Evolutionary conservation across 805 yeast genomes (phyloP), one percentile per base, ranked within the genome.

Genomic region (Metschnikowia gelsemii): DNA sequence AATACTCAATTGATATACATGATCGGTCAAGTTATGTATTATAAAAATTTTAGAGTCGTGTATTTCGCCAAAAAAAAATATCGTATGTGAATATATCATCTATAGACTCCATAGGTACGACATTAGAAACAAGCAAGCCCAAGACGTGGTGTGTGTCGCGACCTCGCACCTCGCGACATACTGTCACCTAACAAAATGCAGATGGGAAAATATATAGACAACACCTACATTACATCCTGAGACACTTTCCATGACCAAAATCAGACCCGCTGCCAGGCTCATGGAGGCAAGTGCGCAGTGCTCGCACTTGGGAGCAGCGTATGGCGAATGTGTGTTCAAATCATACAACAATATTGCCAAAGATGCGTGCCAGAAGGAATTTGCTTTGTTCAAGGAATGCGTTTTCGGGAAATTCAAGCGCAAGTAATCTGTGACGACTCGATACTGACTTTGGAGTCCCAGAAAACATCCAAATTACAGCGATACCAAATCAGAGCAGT

Each of bases 271-370:
- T 3, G 64, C 62, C 50, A 65, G 56, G 55, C 60, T 74, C 30
- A 55, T 74, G 49, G 55, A 54, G 21, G 64, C 74, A 7, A 51
- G 70, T 11, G 66, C 64, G 21, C 59, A 61, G 45, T 74, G 79
- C 49, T 58, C 75, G 2, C 48, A 52, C 9, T 66, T 70, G 47
- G 78, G 77, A 2, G 43, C 60, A 35, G 70, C 66, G 0, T 80
- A 80, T 51, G 85, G 84, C 6, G 68, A 75, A 49, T 80, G 86
- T 50, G 65, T 80, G 17, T 57, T 79, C 31, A 58, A 61, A 31
- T 65, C 70, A 36, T 79, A 79, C 57, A 68, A 73, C 43, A 73
- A 72, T 33, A 70, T 80, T 28, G 55, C 70, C 11, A 72, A 75
- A 43, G 78, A 76, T 46, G 68, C 73, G n/a, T 80, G 85, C 53